These are phyloP conservation scores for Biancaea sappan DNA, from an alignment of 306 rosid genomes.

Conservation along the genomic window DNA sequence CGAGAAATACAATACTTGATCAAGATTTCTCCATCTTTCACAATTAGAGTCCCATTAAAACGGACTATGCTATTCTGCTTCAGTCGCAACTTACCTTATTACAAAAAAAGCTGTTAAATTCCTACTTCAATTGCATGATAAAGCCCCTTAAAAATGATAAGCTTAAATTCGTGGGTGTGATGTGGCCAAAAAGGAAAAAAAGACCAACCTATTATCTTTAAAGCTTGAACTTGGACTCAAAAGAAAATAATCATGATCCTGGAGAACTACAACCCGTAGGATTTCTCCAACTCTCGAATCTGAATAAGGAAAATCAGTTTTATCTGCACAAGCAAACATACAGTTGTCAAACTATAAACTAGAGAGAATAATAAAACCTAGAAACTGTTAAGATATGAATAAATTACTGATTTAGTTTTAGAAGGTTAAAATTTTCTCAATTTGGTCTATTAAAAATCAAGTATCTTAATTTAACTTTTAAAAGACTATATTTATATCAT, in stretches of 20 bases:
- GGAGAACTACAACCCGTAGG: conserved; percentile 59
- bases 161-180: conserved; percentile 26
- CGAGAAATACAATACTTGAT: conserved; percentile 23
- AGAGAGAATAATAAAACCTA: not conserved
- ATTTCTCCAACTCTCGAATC: conserved; percentile 70
- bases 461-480: no score
- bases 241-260: conserved; percentile 33
- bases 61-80: conserved; percentile 36
- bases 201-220: conserved; percentile 52
- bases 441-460: no score
- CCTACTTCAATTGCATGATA: conserved; percentile 40
- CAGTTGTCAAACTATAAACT: conserved; percentile 2
- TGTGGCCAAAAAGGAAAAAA: conserved; percentile 45
- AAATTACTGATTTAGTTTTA: no score
- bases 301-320: conserved; percentile 97
- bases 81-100: conserved; percentile 36
- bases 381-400: no score
- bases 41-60: conserved; percentile 33
- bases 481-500: no score
- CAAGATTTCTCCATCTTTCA: conserved; percentile 33
- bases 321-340: conserved; percentile 64
- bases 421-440: no score
- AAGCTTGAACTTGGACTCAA: conserved; percentile 38
- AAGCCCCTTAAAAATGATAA: conserved; percentile 34
- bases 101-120: no score